Conservation (phyloP, 2,329 filamentous ascomycete genomes). For the Sordariomycetes sp. region DNA sequence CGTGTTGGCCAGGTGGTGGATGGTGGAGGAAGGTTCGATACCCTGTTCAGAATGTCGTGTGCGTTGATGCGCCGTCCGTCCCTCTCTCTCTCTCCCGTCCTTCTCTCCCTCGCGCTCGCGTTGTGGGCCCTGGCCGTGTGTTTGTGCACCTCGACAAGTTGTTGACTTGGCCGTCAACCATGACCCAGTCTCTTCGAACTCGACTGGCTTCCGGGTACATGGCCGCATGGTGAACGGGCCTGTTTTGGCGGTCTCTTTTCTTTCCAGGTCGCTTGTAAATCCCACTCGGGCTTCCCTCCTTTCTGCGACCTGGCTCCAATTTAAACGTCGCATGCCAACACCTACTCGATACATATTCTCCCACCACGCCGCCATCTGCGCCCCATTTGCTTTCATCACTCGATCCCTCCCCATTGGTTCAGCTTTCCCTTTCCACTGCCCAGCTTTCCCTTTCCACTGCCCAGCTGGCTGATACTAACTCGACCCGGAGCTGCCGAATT, state of each 20-base stretch:
- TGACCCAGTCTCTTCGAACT: not conserved
- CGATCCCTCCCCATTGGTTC: not conserved
- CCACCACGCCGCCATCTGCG: not conserved
- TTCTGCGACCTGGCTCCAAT: not conserved
- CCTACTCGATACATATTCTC: not conserved
- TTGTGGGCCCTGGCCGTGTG: not conserved
- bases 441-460: not conserved
- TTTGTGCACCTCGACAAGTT: constrained; percentile 1
- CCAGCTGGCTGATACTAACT: not conserved
- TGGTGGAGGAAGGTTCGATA: not conserved
- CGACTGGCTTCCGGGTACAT: not conserved
- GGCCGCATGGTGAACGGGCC: not conserved
- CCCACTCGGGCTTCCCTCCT: not conserved
- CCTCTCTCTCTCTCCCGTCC: not conserved
- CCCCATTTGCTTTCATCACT: not conserved
- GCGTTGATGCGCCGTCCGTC: not conserved
- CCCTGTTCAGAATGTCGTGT: not conserved
- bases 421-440: not conserved
- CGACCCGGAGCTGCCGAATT: not conserved
- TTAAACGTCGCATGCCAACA: not conserved
- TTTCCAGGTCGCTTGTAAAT: not conserved
- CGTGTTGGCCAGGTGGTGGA: not conserved
- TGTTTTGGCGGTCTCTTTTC: not conserved
- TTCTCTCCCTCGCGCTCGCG: not conserved
- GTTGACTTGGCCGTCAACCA: constrained; percentile 1